phyloP scores from a whole-genome alignment of 192 early-diverging fungal species.

The Coemansia sp. region DNA sequence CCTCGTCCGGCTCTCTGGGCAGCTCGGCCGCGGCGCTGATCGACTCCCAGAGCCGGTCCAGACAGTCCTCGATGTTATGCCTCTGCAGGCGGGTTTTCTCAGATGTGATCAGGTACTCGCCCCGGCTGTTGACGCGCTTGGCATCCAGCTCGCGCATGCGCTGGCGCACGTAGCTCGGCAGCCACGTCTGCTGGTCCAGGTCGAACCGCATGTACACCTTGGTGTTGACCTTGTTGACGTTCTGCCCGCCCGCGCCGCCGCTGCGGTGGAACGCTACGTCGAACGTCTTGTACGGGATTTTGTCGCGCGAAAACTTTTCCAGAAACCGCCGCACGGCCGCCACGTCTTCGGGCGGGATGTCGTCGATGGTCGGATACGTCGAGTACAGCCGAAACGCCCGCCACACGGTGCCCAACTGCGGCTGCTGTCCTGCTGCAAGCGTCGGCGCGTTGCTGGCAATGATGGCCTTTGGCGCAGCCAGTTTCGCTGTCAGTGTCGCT shows the following conservation, averaged over 20 bases:
- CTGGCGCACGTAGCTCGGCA: conserved; percentile 71
- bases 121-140: conserved; percentile 65
- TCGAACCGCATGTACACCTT: conserved; percentile 82
- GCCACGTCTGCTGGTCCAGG: conserved; percentile 67
- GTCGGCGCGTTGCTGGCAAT: not conserved
- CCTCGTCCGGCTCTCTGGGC: conserved; percentile 66
- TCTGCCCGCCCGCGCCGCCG: conserved; percentile 88
- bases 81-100: conserved; percentile 74
- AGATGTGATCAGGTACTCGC: conserved; percentile 75
- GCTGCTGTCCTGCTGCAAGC: not conserved
- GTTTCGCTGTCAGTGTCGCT: not conserved
- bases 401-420: not conserved
- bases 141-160: conserved; percentile 61
- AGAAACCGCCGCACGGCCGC: conserved; percentile 57
- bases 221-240: conserved; percentile 92
- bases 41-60: conserved; percentile 67
- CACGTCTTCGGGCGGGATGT: conserved; percentile 41
- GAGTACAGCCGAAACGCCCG: not conserved
- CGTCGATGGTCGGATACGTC: conserved; percentile 18
- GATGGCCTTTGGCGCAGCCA: not conserved
- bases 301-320: conserved; percentile 55
- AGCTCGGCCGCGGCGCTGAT: conserved; percentile 66
- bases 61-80: conserved; percentile 79
- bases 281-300: conserved; percentile 65
- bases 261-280: conserved; percentile 66